phyloP scores from a whole-genome alignment of 495 filamentous ascomycete genomes.

The Aspergillus bridgeri region DNA sequence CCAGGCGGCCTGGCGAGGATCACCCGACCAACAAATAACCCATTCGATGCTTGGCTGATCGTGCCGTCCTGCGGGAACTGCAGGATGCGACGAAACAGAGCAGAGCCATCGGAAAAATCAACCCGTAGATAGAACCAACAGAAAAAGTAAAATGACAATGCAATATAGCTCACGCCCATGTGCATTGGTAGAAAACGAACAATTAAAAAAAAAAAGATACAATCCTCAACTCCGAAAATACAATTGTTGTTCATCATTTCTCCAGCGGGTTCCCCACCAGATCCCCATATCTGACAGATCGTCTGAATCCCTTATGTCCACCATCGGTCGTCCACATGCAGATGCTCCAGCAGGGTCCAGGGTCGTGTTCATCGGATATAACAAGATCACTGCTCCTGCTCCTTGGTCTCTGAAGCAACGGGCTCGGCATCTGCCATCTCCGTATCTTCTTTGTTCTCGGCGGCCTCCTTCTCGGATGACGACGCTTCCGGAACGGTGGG shows the following conservation, averaged over 20 bases:
- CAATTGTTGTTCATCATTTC: background rate
- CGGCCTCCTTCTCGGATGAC: constrained; percentile 13
- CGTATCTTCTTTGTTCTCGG: constrained; percentile 25
- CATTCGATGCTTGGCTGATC: too few relatives aligned
- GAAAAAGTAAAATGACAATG: background rate
- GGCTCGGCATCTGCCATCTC: constrained; percentile 39
- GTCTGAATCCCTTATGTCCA: background rate
- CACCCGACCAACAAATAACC: too few relatives aligned
- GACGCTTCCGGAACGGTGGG: constrained; percentile 10
- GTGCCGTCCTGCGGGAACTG: too few relatives aligned
- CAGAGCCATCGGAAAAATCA: too few relatives aligned
- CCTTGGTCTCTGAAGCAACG: constrained; percentile 11
- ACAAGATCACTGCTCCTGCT: constrained; percentile 1
- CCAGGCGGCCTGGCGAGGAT: too few relatives aligned
- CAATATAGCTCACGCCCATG: background rate
- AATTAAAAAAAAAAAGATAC: background rate
- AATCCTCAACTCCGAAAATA: background rate
- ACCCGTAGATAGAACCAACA: too few relatives aligned
- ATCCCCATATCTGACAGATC: background rate
- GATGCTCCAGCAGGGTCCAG: too few relatives aligned
- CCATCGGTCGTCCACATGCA: too few relatives aligned
- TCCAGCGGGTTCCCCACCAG: background rate
- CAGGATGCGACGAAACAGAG: too few relatives aligned
- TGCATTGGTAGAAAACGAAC: background rate
- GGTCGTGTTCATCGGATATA: too few relatives aligned